Evolutionary conservation across 768 basidiomycete genomes (phyloP).

Genomic region (Rhodosporidiobolus odoratus): DNA sequence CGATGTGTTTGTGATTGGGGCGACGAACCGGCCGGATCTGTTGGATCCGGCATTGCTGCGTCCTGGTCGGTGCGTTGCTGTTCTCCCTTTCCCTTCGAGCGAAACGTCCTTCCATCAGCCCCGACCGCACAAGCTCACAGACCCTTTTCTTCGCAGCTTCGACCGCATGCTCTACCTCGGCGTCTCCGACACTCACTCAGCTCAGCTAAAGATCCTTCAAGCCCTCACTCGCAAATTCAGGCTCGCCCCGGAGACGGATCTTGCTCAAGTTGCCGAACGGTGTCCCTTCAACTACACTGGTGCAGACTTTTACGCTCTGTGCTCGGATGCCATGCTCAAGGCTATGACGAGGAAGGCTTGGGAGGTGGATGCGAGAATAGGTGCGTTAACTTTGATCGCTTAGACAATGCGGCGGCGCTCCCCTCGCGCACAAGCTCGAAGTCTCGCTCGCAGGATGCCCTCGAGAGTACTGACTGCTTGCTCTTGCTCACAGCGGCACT

Average conservation of each 20-base stretch:
- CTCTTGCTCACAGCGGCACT: constrained; percentile 40
- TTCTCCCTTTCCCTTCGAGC: background rate
- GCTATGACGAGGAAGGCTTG: constrained; percentile 86
- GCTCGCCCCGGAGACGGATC: constrained; percentile 62
- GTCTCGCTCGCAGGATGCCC: too few species aligned
- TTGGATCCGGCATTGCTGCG: constrained; percentile 86
- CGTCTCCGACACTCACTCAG: constrained; percentile 76
- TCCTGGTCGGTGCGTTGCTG: constrained; percentile 61
- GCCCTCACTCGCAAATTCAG: constrained; percentile 91
- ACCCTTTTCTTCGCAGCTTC: constrained; percentile 58
- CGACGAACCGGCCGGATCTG: constrained; percentile 89
- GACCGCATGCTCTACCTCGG: constrained; percentile 95
- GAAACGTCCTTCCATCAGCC: too few species aligned
- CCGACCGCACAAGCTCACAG: background rate
- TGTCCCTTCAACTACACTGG: constrained; percentile 95
- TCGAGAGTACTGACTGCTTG: background rate
- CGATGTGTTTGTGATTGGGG: constrained; percentile 84
- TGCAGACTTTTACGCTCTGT: constrained; percentile 95
- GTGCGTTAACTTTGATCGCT: constrained; percentile 47
- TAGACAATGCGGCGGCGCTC: background rate
- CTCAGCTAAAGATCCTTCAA: constrained; percentile 76
- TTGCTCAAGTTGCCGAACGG: constrained; percentile 59
- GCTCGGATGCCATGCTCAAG: constrained; percentile 90
- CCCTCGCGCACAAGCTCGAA: too few species aligned
- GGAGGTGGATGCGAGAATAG: constrained; percentile 68